Evolutionary conservation across 116 monocot species (phyloP), one percentile per base, ranked within the genome.

Genomic region (Dioscorea cayenensis): DNA sequence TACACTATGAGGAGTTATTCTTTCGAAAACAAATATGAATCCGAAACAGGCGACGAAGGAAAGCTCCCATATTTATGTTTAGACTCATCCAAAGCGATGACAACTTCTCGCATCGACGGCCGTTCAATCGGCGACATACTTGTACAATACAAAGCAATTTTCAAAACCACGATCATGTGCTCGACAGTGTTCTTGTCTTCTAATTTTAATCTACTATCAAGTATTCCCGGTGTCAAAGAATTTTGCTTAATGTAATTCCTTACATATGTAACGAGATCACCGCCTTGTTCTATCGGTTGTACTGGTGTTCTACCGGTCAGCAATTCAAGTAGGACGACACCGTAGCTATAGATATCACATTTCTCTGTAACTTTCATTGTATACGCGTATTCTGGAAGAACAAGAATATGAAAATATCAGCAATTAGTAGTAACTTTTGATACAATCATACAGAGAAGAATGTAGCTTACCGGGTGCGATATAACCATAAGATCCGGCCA

Each of bases 361-460:
- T 93, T 97, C 69, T 97, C 97, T 11, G 93, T 97, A 19, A 93
- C 97, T 77, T 97, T 97, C 97, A 97, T 90, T 19, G 97, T 93
- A 68, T 97, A 97, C 22, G 97, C 97, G 75, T 97, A 97, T 79
- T 97, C 97, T 97, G 86, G 23, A 67, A 52, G 55, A 52, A 43
- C 6, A 20, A 68, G 29, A 32, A 21, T 17, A 12, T 19, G 7
- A 6, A 10, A 8, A 43, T 43, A 43, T 27, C 12, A 55, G 32
- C 51, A 36, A 32, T 0, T 35, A 65, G 28, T 9, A 12, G 35
- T 0, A 35, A 28, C 4, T 14, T 65, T 63, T 25, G 65, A 36
- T 65, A 14, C 7, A 3, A 65, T 65, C 5, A 21, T 10, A 50
- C 9, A 43, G 21, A 77, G 16, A 32, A 43, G 43, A 43, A 43